These are phyloP conservation scores for Senecio squalidus DNA, from an alignment of 140 eudicot genomes.

Conservation along the genomic window DNA sequence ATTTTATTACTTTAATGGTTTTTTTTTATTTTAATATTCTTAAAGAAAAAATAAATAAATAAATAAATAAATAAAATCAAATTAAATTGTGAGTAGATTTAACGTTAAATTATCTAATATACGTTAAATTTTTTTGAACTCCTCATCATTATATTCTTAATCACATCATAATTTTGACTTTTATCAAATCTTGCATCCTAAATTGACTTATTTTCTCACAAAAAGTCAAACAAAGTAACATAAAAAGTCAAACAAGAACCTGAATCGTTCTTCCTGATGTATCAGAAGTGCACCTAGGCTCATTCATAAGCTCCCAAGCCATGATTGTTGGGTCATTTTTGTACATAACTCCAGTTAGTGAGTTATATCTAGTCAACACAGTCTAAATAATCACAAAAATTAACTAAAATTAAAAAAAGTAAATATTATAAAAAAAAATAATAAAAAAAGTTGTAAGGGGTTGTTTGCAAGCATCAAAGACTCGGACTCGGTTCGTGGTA, in stretches of 20 bases:
- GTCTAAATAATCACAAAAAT: slow-evolving; percentile 45
- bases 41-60: too few relatives aligned
- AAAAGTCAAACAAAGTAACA: slow-evolving; percentile 5
- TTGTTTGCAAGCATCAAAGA: too few relatives aligned
- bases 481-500: too few relatives aligned
- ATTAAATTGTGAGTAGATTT: too few relatives aligned
- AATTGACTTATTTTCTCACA: background rate
- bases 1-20: too few relatives aligned
- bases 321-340: slow-evolving; percentile 95
- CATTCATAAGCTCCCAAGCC: slow-evolving; percentile 99
- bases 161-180: background rate
- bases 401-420: background rate
- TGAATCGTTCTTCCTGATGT: slow-evolving; percentile 90
- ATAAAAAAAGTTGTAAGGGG: too few relatives aligned
- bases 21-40: too few relatives aligned
- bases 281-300: slow-evolving; percentile 96
- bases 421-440: too few relatives aligned
- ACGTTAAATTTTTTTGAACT: slow-evolving; percentile 9
- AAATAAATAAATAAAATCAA: too few relatives aligned
- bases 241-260: slow-evolving; percentile 37
- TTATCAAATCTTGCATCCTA: background rate
- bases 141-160: slow-evolving; percentile 3
- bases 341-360: slow-evolving; percentile 71
- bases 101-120: too few relatives aligned
- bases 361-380: slow-evolving; percentile 72